phyloP scores from a whole-genome alignment of 768 basidiomycete species.

The Russula compacta region DNA sequence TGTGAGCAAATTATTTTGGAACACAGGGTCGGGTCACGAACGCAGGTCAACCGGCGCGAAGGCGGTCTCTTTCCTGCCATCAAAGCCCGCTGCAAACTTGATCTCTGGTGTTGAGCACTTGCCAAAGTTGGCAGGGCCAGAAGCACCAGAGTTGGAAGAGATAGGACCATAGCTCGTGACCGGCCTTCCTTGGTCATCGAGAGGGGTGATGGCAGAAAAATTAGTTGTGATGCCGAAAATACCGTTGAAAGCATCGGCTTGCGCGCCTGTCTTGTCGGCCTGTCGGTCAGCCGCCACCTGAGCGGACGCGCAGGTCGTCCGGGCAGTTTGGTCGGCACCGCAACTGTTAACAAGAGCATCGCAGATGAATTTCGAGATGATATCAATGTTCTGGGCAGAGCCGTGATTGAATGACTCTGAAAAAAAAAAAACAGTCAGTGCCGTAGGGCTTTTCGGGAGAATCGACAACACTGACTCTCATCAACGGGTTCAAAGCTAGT shows the following conservation, averaged over 20 bases:
- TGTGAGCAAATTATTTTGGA: background rate
- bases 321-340: constrained; percentile 44
- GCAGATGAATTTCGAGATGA: constrained; percentile 53
- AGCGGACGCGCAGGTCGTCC: constrained; percentile 38
- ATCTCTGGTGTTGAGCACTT: constrained; percentile 48
- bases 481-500: constrained; percentile 47
- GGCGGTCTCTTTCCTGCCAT: constrained; percentile 44
- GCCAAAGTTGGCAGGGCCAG: constrained; percentile 37
- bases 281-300: constrained; percentile 25
- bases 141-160: background rate
- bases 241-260: constrained; percentile 39
- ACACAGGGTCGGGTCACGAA: constrained; percentile 3
- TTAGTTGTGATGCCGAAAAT: constrained; percentile 43
- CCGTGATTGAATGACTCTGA: constrained; percentile 37
- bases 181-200: constrained; percentile 38
- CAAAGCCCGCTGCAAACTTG: constrained; percentile 45
- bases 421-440: constrained; percentile 21
- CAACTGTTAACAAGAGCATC: constrained; percentile 46
- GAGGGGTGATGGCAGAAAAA: constrained; percentile 17
- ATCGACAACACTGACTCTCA: constrained; percentile 27
- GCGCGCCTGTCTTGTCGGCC: constrained; percentile 22
- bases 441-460: constrained; percentile 24
- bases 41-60: constrained; percentile 40
- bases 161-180: constrained; percentile 20
- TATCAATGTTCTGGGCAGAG: constrained; percentile 50